Conservation (phyloP, 2,329 filamentous ascomycete species). For the Aspergillus brasiliensis region DNA sequence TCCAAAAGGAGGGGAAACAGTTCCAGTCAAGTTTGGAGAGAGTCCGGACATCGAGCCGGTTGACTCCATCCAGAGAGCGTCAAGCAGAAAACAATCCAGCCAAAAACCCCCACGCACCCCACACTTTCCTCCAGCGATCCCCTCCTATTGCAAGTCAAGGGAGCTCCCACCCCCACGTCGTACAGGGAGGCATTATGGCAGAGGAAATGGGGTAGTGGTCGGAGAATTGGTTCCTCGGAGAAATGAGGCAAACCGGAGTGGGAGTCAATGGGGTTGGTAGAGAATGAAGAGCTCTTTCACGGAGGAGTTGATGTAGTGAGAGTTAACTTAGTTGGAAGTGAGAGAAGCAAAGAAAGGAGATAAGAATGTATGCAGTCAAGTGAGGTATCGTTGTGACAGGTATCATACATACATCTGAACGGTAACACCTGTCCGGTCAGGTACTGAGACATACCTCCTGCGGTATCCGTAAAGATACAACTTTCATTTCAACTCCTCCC, state of each 20-base stretch:
- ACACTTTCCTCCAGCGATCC: not conserved
- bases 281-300: no score
- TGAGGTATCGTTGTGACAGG: no score
- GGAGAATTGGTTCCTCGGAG: not conserved
- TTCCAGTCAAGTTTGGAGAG: no score
- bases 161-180: not conserved
- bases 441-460: no score
- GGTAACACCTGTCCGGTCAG: no score
- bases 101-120: not conserved
- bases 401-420: no score
- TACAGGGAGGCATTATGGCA: not conserved
- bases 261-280: not conserved
- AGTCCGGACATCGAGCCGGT: not conserved
- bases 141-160: not conserved
- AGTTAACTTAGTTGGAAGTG: not conserved
- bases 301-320: not conserved
- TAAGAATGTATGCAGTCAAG: no score
- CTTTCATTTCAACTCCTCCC: not conserved
- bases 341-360: not conserved
- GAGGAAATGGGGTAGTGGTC: not conserved
- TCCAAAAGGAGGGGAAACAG: not conserved
- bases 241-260: not conserved
- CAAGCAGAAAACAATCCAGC: not conserved
- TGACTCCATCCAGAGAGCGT: not conserved
- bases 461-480: no score